Evolutionary conservation across 495 filamentous ascomycete species (phyloP).

Genomic region (Aspergillus baeticus): DNA sequence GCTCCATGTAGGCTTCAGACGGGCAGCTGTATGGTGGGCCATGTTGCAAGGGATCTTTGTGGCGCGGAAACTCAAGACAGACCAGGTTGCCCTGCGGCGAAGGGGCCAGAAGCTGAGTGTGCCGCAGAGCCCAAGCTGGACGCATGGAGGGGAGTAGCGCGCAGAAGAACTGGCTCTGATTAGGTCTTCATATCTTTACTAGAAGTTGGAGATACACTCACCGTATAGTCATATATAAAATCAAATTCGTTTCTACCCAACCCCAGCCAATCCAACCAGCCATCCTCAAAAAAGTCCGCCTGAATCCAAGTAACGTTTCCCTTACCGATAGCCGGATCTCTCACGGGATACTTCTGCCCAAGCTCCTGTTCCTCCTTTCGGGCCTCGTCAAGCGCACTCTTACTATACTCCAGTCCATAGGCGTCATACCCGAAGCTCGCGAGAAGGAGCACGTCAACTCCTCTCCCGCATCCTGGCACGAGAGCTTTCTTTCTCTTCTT

Average conservation of each 20-base stretch:
- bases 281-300: conserved; percentile 73
- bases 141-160: conserved; percentile 66
- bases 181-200: conserved; percentile 7
- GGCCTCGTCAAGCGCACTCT: conserved; percentile 53
- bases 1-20: conserved; percentile 62
- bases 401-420: conserved; percentile 68
- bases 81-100: conserved; percentile 59
- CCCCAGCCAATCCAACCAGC: conserved; percentile 50
- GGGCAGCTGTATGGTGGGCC: conserved; percentile 72
- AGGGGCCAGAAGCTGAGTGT: conserved; percentile 61
- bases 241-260: conserved; percentile 61
- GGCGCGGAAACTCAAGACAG: conserved; percentile 79
- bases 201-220: conserved; percentile 35
- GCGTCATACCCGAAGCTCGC: conserved; percentile 69
- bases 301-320: conserved; percentile 59
- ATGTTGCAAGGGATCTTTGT: conserved; percentile 57
- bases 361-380: conserved; percentile 43
- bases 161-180: conserved; percentile 66
- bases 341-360: conserved; percentile 44
- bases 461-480: conserved; percentile 73
- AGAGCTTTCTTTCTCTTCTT: conserved; percentile 48
- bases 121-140: conserved; percentile 66
- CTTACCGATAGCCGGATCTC: conserved; percentile 40
- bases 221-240: conserved; percentile 83
- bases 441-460: conserved; percentile 73